phyloP scores from a whole-genome alignment of 2,329 filamentous ascomycete species.

The Pyrenophora teres region DNA sequence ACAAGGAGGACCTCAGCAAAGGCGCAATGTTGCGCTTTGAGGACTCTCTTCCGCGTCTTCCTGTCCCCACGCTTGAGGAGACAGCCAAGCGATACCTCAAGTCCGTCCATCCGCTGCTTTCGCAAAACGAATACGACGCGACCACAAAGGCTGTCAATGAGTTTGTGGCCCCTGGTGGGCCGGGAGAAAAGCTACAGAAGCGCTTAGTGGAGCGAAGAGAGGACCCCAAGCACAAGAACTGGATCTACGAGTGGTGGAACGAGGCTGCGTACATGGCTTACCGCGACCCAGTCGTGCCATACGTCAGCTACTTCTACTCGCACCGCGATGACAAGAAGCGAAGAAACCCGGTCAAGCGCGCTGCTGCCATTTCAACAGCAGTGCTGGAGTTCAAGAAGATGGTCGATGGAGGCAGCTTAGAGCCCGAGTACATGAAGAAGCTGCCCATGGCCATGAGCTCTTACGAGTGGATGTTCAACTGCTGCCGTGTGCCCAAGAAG shows the following conservation, averaged over 20 bases:
- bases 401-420: conserved; percentile 79
- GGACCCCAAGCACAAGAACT: conserved; percentile 84
- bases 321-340: conserved; percentile 90
- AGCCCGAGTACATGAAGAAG: conserved; percentile 99
- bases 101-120: conserved; percentile 75
- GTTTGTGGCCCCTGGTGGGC: conserved; percentile 84
- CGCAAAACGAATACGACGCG: conserved; percentile 67
- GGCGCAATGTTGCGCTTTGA: conserved; percentile 83
- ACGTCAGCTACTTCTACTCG: conserved; percentile 99
- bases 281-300: conserved; percentile 93
- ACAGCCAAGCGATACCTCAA: conserved; percentile 81
- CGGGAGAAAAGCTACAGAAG: conserved; percentile 83
- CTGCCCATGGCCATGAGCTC: conserved; percentile 97
- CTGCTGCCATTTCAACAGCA: conserved; percentile 84
- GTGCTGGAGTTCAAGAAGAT: conserved; percentile 92
- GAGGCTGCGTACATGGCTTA: conserved; percentile 89
- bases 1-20: conserved; percentile 78
- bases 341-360: conserved; percentile 87
- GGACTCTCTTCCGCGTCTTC: conserved; percentile 79
- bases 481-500: conserved; percentile 79
- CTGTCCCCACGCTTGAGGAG: conserved; percentile 81
- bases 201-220: conserved; percentile 79
- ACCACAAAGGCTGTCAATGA: conserved; percentile 85
- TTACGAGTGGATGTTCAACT: conserved; percentile 99
- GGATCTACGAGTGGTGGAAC: conserved; percentile 99